Base-by-base conservation (phyloP, 768 basidiomycete species). In the Cystofilobasidium ferigula region DNA sequence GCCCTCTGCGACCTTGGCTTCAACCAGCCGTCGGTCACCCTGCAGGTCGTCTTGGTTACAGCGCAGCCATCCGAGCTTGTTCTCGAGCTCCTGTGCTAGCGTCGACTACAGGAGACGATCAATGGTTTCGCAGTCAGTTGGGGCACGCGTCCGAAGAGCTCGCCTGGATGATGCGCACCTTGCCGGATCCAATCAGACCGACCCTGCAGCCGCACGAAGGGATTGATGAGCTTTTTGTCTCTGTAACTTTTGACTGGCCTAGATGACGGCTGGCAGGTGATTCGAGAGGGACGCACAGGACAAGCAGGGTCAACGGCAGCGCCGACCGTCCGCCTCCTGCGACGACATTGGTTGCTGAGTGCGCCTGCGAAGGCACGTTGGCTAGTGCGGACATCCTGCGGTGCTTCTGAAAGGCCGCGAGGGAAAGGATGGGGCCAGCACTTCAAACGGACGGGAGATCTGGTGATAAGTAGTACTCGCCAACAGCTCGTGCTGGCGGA, bases 31-130 rank as follows among this genome's bases (percentile, higher is more conserved):
- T 0, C 65, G 59, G 38, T 67, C 53, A 20, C 65, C 65, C 34
- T 66, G 58, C 13, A 67, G 51, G 14, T 67, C 65, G 26, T 67
- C 65, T 35, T 67, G 65, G 42, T 67, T 67, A 35, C 58, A 60
- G 2, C 65, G 59, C 10, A 61, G 51, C 40, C 61, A 61, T 16
- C 65, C 59, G 18, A 45, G 60, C 26, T 60, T n/a, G 2, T 24
- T 42, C 32, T 67, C 65, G 7, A 67, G 35, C 22, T 54, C 59
- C 30, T 54, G 45, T 12, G 65, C 65, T 32, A 67, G 32, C 13
- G 65, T 61, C 22, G 59, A 61, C 58, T 61, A 34, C 16, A 12
- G 24, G 8, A 22, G 32, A 16, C 13, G n/a, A 6, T 0, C 14
- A n/a, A 5, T 7, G 35, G 34, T 30, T 24, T 38, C 35, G 53